Evolutionary conservation across 2,329 filamentous ascomycete species (phyloP).

Genomic region (Cryphonectria radicalis): DNA sequence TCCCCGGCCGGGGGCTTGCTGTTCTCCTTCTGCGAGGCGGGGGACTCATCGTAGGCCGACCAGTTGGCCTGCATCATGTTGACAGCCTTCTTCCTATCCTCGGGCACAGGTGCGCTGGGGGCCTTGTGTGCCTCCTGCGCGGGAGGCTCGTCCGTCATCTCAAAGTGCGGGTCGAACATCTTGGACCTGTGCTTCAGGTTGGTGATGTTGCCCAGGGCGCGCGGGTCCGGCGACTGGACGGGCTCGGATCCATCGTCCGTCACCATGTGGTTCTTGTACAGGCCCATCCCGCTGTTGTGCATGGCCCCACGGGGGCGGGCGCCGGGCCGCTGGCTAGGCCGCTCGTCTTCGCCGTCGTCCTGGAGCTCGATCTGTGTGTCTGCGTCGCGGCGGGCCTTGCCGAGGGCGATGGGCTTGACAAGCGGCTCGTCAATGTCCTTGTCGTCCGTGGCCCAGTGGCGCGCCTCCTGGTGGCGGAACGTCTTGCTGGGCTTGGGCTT

Average conservation of each 20-base stretch:
- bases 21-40: constrained; percentile 57
- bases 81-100: constrained; percentile 69
- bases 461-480: constrained; percentile 68
- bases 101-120: constrained; percentile 42
- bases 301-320: constrained; percentile 57
- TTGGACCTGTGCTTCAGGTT: constrained; percentile 76
- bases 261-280: constrained; percentile 81
- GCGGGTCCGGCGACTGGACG: constrained; percentile 42
- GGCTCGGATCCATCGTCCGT: constrained; percentile 56
- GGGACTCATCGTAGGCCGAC: constrained; percentile 60
- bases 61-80: constrained; percentile 74
- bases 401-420: constrained; percentile 53
- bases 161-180: constrained; percentile 79
- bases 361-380: constrained; percentile 83
- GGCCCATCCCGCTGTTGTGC: constrained; percentile 68
- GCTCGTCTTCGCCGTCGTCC: constrained; percentile 74
- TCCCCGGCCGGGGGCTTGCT: constrained; percentile 40
- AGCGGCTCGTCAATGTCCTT: constrained; percentile 62
- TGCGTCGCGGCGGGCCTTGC: constrained; percentile 76
- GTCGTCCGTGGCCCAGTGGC: constrained; percentile 79
- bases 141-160: constrained; percentile 71
- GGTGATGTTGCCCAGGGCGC: constrained; percentile 67
- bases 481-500: constrained; percentile 68
- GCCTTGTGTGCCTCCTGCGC: constrained; percentile 43
- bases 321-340: constrained; percentile 52